These are phyloP conservation scores for Cyclotella atomus DNA, from an alignment of 108 stramenopile genomes.

Conservation along the genomic window DNA sequence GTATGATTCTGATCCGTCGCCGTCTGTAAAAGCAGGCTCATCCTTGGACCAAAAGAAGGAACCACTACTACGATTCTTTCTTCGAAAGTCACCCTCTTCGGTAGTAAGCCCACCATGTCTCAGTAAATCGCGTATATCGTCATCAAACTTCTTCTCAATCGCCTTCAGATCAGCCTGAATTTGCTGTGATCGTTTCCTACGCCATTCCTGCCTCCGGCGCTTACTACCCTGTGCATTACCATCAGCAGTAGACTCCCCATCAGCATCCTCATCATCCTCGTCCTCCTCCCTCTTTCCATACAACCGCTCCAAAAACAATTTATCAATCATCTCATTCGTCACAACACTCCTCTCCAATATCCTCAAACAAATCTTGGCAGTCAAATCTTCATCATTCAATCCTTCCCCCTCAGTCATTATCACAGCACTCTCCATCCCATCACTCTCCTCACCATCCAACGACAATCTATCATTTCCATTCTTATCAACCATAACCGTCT, in stretches of 20 bases:
- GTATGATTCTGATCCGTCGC: neutral
- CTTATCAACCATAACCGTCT: no score
- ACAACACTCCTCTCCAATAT: slow-evolving; percentile 89
- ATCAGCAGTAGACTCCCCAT: neutral
- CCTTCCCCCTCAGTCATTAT: slow-evolving; percentile 18
- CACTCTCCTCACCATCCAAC: slow-evolving; percentile 6
- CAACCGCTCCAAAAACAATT: slow-evolving; percentile 48
- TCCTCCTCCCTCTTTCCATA: slow-evolving; percentile 13
- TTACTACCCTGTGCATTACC: neutral
- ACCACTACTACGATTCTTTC: slow-evolving; percentile 27
- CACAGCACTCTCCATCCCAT: neutral
- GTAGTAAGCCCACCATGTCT: slow-evolving; percentile 26
- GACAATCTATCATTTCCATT: slow-evolving; percentile 19
- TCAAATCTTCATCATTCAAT: slow-evolving; percentile 78
- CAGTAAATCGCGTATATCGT: slow-evolving; percentile 51
- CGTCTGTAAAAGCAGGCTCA: neutral
- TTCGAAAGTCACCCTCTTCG: slow-evolving; percentile 20
- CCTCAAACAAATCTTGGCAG: slow-evolving; percentile 78
- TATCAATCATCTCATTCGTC: slow-evolving; percentile 88
- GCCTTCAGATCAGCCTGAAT: slow-evolving; percentile 43
- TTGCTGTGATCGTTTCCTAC: slow-evolving; percentile 16
- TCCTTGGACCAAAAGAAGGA: slow-evolving; percentile 40
- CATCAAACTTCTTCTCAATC: slow-evolving; percentile 56
- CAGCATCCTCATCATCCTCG: slow-evolving; percentile 5
- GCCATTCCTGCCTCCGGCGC: slow-evolving; percentile 18